Percentiles rank a stretch among this genome's conserved stretches.
These are phyloP conservation scores for Pichia sp. DNA, from an alignment of 1,139 yeast species.

Conservation along the genomic window DNA sequence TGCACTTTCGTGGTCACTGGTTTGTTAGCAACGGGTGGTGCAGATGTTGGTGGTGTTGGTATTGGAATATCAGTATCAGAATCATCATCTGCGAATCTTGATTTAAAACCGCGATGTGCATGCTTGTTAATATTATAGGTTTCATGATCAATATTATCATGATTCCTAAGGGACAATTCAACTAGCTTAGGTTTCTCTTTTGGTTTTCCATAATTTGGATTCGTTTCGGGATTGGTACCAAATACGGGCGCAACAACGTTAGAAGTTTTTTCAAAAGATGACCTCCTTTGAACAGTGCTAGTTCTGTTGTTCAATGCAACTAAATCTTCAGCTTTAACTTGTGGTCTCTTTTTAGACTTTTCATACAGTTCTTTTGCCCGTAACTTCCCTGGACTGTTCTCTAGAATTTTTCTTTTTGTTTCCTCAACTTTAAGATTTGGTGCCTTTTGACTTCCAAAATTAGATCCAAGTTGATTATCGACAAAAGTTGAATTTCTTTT, in stretches of 20 bases:
- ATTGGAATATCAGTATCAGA: constrained; percentile 33
- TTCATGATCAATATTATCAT: constrained; percentile 8
- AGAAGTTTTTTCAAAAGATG: constrained; percentile 45
- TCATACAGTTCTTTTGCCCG: constrained; percentile 37
- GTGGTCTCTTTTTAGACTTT: constrained; percentile 28
- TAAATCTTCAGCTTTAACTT: constrained; percentile 12
- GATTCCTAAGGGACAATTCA: constrained; percentile 22
- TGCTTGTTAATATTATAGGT: constrained; percentile 7
- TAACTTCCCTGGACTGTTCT: constrained; percentile 27
- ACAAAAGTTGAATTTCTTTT: constrained; percentile 1
- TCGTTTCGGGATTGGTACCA: constrained; percentile 13
- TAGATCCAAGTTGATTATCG: background rate
- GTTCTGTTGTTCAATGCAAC: constrained; percentile 3
- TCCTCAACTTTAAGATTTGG: constrained; percentile 17
- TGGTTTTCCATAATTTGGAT: background rate
- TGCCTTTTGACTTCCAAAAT: constrained; percentile 8
- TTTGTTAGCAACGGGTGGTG: background rate
- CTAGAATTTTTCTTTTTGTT: constrained; percentile 14
- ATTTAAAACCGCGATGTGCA: constrained; percentile 25
- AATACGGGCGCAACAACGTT: constrained; percentile 15
- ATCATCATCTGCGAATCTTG: constrained; percentile 54
- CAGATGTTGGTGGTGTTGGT: constrained; percentile 1
- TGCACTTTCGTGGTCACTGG: no score
- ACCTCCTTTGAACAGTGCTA: constrained; percentile 25
- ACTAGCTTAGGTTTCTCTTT: constrained; percentile 12